Conservation (phyloP, 176 grass and related monocot genomes). For the Musa beccarii region DNA sequence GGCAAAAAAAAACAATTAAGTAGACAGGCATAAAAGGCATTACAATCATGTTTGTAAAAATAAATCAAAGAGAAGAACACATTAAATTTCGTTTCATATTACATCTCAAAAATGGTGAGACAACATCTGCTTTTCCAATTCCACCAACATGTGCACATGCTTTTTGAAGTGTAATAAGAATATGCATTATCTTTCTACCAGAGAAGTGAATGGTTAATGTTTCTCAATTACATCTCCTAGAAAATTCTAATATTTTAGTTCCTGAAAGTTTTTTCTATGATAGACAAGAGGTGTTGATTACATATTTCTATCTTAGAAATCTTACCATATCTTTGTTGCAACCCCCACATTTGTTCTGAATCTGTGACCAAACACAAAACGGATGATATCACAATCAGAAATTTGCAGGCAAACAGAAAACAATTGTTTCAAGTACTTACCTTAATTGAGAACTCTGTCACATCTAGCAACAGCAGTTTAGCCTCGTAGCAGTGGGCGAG, state of each 20-base stretch:
- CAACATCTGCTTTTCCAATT: too few relatives aligned
- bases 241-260: background rate
- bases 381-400: conserved; percentile 17
- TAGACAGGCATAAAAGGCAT: too few relatives aligned
- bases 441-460: conserved; percentile 71
- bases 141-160: too few relatives aligned
- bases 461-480: conserved; percentile 65
- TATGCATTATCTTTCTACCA: too few relatives aligned
- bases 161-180: too few relatives aligned
- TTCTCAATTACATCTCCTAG: background rate
- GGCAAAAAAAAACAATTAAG: too few relatives aligned
- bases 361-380: conserved; percentile 33
- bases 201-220: too few relatives aligned
- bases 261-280: background rate
- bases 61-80: too few relatives aligned
- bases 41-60: too few relatives aligned
- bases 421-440: conserved; percentile 13
- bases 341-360: conserved; percentile 87
- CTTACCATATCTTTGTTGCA: conserved; percentile 48
- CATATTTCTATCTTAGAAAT: background rate
- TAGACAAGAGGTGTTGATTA: background rate
- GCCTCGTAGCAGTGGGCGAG: conserved; percentile 61
- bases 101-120: too few relatives aligned
- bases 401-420: background rate
- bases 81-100: too few relatives aligned